These are phyloP conservation scores for Colletotrichum tropicicola DNA, from an alignment of 2,329 filamentous ascomycete genomes.

Conservation along the genomic window DNA sequence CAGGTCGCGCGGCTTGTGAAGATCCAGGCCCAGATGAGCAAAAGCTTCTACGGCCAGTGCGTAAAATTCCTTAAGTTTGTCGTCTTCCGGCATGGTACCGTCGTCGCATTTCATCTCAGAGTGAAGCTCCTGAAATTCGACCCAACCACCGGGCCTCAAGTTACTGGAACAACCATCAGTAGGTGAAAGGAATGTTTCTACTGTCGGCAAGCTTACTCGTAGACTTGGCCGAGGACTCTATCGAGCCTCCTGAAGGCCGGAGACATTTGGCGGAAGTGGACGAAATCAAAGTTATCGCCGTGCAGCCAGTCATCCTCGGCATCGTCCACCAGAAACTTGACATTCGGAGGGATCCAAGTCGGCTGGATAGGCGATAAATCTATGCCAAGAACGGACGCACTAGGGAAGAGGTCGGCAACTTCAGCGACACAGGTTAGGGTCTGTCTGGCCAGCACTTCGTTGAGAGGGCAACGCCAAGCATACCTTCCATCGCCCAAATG, in stretches of 20 bases:
- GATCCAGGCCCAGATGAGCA: slow-evolving; percentile 40
- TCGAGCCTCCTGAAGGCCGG: slow-evolving; percentile 59
- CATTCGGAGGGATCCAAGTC: slow-evolving; percentile 63
- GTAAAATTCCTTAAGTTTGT: slow-evolving; percentile 43
- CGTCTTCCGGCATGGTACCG: slow-evolving; percentile 50
- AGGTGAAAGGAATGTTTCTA: slow-evolving; percentile 36
- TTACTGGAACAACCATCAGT: slow-evolving; percentile 39
- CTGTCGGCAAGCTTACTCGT: slow-evolving; percentile 29
- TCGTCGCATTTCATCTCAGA: slow-evolving; percentile 53
- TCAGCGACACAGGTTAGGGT: slow-evolving; percentile 42
- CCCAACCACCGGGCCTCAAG: slow-evolving; percentile 57
- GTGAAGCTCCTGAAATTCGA: slow-evolving; percentile 59
- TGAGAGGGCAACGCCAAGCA: slow-evolving; percentile 1
- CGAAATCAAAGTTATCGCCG: slow-evolving; percentile 63
- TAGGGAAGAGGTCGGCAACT: slow-evolving; percentile 53
- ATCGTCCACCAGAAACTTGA: slow-evolving; percentile 71
- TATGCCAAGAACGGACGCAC: slow-evolving; percentile 49
- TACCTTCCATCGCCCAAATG: slow-evolving; percentile 63
- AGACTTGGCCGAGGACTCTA: slow-evolving; percentile 52
- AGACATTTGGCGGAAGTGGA: slow-evolving; percentile 61
- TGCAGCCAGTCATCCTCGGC: slow-evolving; percentile 65
- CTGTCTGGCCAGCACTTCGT: background rate
- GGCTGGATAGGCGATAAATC: slow-evolving; percentile 58
- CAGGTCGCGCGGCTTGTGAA: slow-evolving; percentile 44
- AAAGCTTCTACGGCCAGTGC: slow-evolving; percentile 36